Percentiles rank a stretch among this genome's conserved stretches.
Conservation (phyloP, 73 alveolate genomes). For the Blepharisma japonicum region DNA sequence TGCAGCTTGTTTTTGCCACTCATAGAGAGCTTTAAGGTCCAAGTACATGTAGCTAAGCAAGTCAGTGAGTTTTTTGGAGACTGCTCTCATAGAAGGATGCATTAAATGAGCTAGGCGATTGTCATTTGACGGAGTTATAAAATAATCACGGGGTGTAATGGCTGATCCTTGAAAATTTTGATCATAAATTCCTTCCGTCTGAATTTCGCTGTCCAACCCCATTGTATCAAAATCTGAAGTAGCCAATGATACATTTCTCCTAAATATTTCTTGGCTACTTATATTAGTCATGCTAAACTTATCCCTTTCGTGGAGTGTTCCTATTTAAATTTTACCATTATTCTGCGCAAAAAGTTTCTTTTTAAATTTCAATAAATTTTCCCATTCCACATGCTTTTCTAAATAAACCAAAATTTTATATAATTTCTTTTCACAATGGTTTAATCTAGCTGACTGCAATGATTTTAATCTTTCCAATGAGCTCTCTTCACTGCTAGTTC, state of each 20-base stretch:
- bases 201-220: too few species aligned
- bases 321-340: too few species aligned
- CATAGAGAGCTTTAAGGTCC: neutral
- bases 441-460: neutral
- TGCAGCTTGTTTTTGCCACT: neutral
- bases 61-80: neutral
- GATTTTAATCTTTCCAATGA: neutral
- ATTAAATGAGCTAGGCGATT: neutral
- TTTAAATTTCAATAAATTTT: neutral
- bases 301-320: too few species aligned
- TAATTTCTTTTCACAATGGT: neutral
- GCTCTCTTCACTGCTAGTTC: conserved; percentile 11
- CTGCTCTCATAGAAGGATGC: neutral
- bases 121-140: neutral
- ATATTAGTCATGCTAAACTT: too few species aligned
- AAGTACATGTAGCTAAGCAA: neutral
- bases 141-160: neutral
- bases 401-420: conserved; percentile 8
- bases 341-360: neutral
- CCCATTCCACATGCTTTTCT: conserved; percentile 28
- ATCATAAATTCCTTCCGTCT: too few species aligned
- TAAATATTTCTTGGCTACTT: too few species aligned
- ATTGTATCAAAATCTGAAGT: too few species aligned
- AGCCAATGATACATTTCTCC: too few species aligned
- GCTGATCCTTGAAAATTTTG: too few species aligned